phyloP scores from a whole-genome alignment of 2,329 filamentous ascomycete species.

The Bisporella sp. region DNA sequence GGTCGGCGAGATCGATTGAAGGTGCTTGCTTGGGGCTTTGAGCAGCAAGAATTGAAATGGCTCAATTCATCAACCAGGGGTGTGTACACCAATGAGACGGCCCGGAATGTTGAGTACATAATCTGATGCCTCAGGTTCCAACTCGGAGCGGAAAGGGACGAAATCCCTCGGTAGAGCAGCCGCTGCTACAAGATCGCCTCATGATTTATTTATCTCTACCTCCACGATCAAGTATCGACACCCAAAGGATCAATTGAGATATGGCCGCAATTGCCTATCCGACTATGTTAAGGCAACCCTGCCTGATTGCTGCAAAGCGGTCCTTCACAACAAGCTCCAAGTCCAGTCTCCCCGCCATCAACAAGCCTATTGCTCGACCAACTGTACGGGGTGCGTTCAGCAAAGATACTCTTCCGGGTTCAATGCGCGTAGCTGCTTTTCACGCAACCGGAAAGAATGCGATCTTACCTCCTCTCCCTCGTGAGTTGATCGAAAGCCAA shows the following conservation, averaged over 20 bases:
- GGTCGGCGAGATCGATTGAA: conserved; percentile 17
- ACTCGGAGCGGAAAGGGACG: no score
- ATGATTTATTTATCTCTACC: no score
- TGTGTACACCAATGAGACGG: no score
- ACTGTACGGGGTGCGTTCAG: conserved; percentile 28
- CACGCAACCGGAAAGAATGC: conserved; percentile 71
- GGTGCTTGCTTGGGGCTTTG: conserved; percentile 1
- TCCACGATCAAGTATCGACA: no score
- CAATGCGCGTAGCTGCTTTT: conserved; percentile 65
- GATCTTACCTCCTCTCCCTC: conserved; percentile 78
- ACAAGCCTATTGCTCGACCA: conserved; percentile 20
- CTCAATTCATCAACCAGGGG: no score
- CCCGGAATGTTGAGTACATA: no score
- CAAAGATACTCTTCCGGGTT: conserved; percentile 32
- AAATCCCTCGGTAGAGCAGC: no score
- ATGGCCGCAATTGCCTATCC: no score
- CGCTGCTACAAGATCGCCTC: no score
- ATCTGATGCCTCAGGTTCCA: no score
- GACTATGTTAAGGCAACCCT: conserved; percentile 38
- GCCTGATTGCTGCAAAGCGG: conserved; percentile 34
- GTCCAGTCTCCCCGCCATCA: conserved; percentile 25
- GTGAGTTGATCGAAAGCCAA: conserved; percentile 44
- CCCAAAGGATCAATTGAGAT: no score
- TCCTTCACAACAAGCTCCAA: conserved; percentile 33
- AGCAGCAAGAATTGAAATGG: no score